Evolutionary conservation across 257 asterid genomes (phyloP).

Genomic region (Agastache rugosa): DNA sequence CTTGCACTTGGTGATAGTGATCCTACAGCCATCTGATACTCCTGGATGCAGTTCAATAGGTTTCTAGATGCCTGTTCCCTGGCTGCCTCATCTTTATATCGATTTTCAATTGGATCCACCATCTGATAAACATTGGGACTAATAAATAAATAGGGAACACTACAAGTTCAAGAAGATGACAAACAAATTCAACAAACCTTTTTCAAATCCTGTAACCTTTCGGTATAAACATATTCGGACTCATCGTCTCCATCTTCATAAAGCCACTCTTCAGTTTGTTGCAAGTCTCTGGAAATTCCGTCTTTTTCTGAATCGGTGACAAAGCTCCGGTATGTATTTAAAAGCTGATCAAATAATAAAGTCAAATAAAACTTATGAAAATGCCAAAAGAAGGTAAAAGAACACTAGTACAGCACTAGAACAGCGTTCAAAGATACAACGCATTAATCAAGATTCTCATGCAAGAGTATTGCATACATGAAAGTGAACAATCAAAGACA

Average conservation of each 20-base stretch:
- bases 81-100: constrained; percentile 83
- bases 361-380: constrained; percentile 9
- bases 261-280: constrained; percentile 93
- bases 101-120: constrained; percentile 83
- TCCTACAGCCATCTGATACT: constrained; percentile 63
- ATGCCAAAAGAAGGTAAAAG: constrained; percentile 18
- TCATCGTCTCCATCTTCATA: constrained; percentile 97
- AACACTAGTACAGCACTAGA: not conserved
- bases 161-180: constrained; percentile 16
- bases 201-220: constrained; percentile 72
- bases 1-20: constrained; percentile 70
- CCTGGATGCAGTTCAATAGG: constrained; percentile 64
- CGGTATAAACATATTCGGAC: constrained; percentile 72
- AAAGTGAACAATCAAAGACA: not conserved
- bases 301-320: constrained; percentile 77
- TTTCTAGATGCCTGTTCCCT: constrained; percentile 67
- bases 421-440: constrained; percentile 12
- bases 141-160: constrained; percentile 9
- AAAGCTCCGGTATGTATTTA: constrained; percentile 77
- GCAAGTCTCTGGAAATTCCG: constrained; percentile 69
- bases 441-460: not conserved
- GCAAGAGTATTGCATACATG: constrained; percentile 9
- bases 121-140: constrained; percentile 51
- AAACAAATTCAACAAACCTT: constrained; percentile 56
- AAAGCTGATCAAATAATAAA: constrained; percentile 58